Evolutionary conservation across 2,329 filamentous ascomycete genomes (phyloP), one percentile per base, ranked within the genome.

Genomic region (Fusarium sp.): DNA sequence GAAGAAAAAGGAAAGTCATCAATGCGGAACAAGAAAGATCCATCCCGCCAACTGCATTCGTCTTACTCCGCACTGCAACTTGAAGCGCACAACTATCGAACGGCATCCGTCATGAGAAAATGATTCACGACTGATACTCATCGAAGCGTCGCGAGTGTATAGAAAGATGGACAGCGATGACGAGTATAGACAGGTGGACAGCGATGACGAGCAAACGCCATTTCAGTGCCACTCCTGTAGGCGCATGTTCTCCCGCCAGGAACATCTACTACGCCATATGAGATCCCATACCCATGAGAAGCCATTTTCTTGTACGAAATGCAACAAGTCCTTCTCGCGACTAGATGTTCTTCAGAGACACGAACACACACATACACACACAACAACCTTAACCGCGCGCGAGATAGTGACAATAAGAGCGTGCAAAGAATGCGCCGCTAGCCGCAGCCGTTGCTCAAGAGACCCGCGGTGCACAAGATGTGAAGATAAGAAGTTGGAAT

Each of bases 361-460:
- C 25, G 45, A 50, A 14, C 25, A 52, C 7, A 71, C 71, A 6
- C 71, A 74, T 6, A 45, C 20, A 14, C 71, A 71, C 18, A 31
- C 17, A 22, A 31, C 38, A 29, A 22, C n/a, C 9, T 33, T 41
- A 31, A 20, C 20, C 7, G 15, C 22, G 5, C 45, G 41, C 22
- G 49, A 60, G 14, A 15, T 35, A 13, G 60, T 65, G 11, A 56
- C 67, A 13, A 15, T 50, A 1, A 68, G 71, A 39, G 71, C 71
- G 10, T 74, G 71, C 27, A 55, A 35, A 25, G 71, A 65, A 41
- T 74, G 71, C 33, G 71, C 71, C 8, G 29, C 20, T 10, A 47
- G 64, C 18, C 71, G 71, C 8, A 70, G 62, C 38, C 71, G 71
- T 18, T 74, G 71, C 36, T 69, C 71, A 13, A 74, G 62, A 52